Conservation (phyloP, 805 yeast genomes). For the Cyberlindnera maritima region DNA sequence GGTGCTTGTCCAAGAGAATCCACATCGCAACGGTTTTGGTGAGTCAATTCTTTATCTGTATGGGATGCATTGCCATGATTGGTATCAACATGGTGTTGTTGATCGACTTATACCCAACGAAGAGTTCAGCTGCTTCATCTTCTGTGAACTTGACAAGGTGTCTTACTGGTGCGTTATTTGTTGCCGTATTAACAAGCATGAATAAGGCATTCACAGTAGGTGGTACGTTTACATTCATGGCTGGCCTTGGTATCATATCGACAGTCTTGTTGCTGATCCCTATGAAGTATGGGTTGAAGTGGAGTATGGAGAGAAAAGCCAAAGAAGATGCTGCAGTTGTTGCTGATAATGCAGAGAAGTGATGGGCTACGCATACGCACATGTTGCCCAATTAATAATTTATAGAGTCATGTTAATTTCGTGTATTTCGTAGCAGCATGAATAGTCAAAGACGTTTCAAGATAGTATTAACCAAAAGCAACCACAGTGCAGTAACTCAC, state of each 20-base stretch:
- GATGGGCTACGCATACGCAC: too few species aligned
- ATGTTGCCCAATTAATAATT: not conserved
- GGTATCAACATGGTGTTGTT: conserved; percentile 61
- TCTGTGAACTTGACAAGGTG: conserved; percentile 73
- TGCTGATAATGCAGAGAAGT: too few species aligned
- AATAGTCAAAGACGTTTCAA: too few species aligned
- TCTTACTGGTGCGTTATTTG: conserved; percentile 61
- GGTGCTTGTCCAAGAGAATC: conserved; percentile 54
- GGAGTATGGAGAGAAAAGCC: conserved; percentile 26
- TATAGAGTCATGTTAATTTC: not conserved
- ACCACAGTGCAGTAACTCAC: conserved; percentile 44
- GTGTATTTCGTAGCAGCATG: not conserved
- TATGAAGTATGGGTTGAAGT: conserved; percentile 31
- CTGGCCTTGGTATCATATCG: conserved; percentile 40
- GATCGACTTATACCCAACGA: conserved; percentile 73
- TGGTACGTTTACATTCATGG: conserved; percentile 75
- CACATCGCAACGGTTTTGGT: conserved; percentile 34
- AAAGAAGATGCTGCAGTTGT: conserved; percentile 4
- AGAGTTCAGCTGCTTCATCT: conserved; percentile 73
- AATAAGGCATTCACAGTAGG: conserved; percentile 56
- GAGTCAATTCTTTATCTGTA: conserved; percentile 53
- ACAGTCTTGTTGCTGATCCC: conserved; percentile 28
- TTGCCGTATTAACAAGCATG: conserved; percentile 68
- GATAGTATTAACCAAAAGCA: conserved; percentile 39
- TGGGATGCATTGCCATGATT: conserved; percentile 54